Conservation (phyloP, 164 flowering plant genomes). For the Santalum album region DNA sequence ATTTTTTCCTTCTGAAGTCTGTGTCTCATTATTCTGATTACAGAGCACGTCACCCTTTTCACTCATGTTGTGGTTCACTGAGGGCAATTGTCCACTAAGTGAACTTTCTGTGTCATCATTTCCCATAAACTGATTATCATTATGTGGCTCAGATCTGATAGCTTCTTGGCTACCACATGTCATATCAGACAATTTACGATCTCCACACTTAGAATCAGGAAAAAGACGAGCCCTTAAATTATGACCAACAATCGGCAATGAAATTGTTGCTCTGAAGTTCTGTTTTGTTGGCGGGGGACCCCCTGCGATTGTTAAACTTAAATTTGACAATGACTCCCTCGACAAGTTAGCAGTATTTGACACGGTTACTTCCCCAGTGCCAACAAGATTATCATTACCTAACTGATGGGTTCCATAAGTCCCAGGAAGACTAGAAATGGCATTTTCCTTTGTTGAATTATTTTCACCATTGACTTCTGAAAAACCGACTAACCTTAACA, state of each 20-base stretch:
- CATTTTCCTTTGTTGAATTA: conserved; percentile 11
- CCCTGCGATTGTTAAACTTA: conserved; percentile 77
- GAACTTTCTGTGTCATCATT: conserved; percentile 6
- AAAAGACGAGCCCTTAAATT: conserved; percentile 54
- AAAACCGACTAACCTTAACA: conserved; percentile 51
- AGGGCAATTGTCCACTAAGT: conserved; percentile 4
- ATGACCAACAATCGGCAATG: conserved; percentile 72
- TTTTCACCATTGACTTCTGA: conserved; percentile 31
- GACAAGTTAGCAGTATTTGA: conserved; percentile 10
- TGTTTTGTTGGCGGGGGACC: conserved; percentile 89
- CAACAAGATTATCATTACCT: conserved; percentile 15
- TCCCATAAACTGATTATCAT: conserved; percentile 8
- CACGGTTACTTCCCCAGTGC: no score
- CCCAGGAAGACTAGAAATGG: conserved; percentile 2
- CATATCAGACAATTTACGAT: conserved; percentile 4
- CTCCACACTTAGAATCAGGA: conserved; percentile 21
- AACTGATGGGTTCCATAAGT: conserved; percentile 10
- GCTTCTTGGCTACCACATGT: conserved; percentile 9
- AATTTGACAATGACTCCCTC: conserved; percentile 16
- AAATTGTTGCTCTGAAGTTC: conserved; percentile 69
- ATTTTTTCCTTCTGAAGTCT: conserved; percentile 9
- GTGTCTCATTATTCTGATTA: neutral
- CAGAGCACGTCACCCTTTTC: conserved; percentile 6
- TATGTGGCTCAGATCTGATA: conserved; percentile 3
- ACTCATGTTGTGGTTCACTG: conserved; percentile 8